Conservation (phyloP, 805 yeast genomes). For the Wickerhamiella shivajii region DNA sequence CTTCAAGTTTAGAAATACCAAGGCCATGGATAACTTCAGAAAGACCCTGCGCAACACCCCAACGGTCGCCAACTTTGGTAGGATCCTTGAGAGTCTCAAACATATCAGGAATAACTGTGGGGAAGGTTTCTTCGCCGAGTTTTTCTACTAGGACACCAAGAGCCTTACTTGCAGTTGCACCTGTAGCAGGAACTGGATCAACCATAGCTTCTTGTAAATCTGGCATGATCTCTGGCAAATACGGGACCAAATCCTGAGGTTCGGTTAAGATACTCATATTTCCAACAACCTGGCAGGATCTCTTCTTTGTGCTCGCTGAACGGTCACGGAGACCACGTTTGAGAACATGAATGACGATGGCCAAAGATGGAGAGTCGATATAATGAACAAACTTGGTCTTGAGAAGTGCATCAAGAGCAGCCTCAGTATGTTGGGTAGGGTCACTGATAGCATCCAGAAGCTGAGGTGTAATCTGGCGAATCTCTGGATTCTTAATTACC, state of each 20-base stretch:
- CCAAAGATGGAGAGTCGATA: constrained; percentile 95
- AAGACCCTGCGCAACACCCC: constrained; percentile 95
- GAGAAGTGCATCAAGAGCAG: constrained; percentile 70
- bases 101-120: constrained; percentile 72
- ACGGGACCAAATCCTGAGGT: constrained; percentile 69
- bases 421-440: constrained; percentile 81
- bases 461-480: constrained; percentile 76
- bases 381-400: constrained; percentile 92
- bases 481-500: constrained; percentile 94
- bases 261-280: constrained; percentile 96
- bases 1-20: constrained; percentile 78
- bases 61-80: constrained; percentile 69
- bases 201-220: constrained; percentile 92
- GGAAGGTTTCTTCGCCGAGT: constrained; percentile 91
- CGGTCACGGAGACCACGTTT: constrained; percentile 92
- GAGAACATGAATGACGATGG: constrained; percentile 84
- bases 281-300: constrained; percentile 96
- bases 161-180: constrained; percentile 96
- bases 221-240: constrained; percentile 57
- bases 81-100: constrained; percentile 65
- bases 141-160: constrained; percentile 92
- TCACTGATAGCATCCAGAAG: constrained; percentile 89
- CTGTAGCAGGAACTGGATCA: constrained; percentile 93
- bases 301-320: constrained; percentile 82
- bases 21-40: constrained; percentile 89